Percentiles rank a stretch among this genome's conserved stretches.
These are phyloP conservation scores for Mycena epipterygia DNA, from an alignment of 768 basidiomycete species.

Conservation along the genomic window DNA sequence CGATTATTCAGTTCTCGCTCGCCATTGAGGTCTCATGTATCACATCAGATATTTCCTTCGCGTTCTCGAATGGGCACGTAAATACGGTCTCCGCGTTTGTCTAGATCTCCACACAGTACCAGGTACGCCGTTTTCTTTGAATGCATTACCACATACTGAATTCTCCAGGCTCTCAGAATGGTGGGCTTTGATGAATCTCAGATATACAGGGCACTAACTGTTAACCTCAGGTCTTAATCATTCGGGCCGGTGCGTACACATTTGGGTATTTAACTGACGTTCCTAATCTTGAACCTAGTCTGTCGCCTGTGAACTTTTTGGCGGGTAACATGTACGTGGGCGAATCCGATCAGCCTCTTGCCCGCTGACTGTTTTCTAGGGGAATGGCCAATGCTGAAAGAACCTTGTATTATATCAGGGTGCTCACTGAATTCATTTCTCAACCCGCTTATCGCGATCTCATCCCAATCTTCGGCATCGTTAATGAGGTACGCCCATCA, in stretches of 20 bases:
- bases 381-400: slow-evolving; percentile 89
- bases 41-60: slow-evolving; percentile 76
- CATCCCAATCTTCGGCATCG: slow-evolving; percentile 70
- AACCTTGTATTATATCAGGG: slow-evolving; percentile 80
- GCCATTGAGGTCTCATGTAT: not conserved
- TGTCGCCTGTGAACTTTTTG: slow-evolving; percentile 71
- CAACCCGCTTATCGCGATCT: slow-evolving; percentile 77
- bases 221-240: slow-evolving; percentile 63
- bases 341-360: not conserved
- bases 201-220: not conserved
- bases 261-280: not conserved
- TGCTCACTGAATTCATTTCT: slow-evolving; percentile 84
- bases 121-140: slow-evolving; percentile 50
- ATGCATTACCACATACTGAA: not conserved
- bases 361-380: slow-evolving; percentile 6
- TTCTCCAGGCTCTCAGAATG: slow-evolving; percentile 67
- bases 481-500: slow-evolving; percentile 69
- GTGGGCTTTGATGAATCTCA: slow-evolving; percentile 41
- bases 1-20: slow-evolving; percentile 25
- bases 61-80: slow-evolving; percentile 85
- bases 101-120: slow-evolving; percentile 87
- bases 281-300: slow-evolving; percentile 36
- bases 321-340: slow-evolving; percentile 70
- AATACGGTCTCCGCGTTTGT: slow-evolving; percentile 89
- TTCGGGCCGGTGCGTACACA: slow-evolving; percentile 60